Base-by-base conservation (phyloP, 1,284 basidiomycete genomes). In the Ceratobasidium papillatum region DNA sequence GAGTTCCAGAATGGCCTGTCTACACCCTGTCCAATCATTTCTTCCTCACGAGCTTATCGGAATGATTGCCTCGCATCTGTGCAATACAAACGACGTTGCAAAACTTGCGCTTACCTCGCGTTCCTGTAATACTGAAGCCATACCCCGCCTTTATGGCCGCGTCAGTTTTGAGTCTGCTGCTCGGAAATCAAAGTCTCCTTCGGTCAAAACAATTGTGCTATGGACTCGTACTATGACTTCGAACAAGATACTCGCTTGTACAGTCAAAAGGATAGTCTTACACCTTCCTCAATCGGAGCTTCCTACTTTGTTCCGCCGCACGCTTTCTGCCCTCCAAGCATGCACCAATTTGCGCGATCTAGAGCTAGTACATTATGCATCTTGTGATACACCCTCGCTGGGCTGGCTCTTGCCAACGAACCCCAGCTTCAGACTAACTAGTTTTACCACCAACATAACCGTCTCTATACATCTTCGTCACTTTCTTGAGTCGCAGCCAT, bases 401-500 rank as follows among this genome's bases (percentile, higher is more conserved):
- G n/a, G n/a, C 41, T 71, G 68, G 68, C 9, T 71, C 12, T 43
- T 71, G 45, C 68, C 68, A 19, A 12, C 45, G 1, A 25, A 2
- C 17, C 38, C 68, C 22, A 5, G 19, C 8, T 61, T 71, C 32
- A 45, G 38, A 19, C 68, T 71, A 5, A 27, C 19, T 30, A 71
- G 41, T 19, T 61, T 71, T 22, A 32, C 54, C 1, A 58, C 68
- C 17, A 36, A 59, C 22, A n/a, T 71, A 30, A 27, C 52, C 3
- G 68, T 56, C 17, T 58, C 30, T 58, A 11, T 30, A 5, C 14
- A 30, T 11, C 38, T 71, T 9, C 54, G 52, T 32, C 68, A 22
- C 19, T 38, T 71, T 22, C 68, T 71, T n/a, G 68, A 71, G 22
- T 71, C 68, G 12, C 68, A 71, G 25, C 68, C 68, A 2, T 71